Conservation (phyloP, 371 early-diverging fungal genomes). For the Apophysomyces elegans region DNA sequence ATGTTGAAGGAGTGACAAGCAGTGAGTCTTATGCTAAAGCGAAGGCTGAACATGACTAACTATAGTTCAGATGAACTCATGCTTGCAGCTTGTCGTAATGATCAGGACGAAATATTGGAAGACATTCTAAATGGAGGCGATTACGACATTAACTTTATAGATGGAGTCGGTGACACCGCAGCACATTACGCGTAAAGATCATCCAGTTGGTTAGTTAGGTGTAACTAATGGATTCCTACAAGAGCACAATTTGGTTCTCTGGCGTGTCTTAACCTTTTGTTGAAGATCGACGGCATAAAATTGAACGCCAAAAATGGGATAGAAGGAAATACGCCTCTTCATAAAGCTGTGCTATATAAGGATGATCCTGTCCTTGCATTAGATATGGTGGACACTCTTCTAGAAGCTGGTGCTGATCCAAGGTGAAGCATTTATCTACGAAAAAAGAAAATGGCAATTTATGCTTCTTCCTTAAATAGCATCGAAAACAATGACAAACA, state of each 20-base stretch:
- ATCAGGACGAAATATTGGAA: constrained; percentile 60
- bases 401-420: constrained; percentile 61
- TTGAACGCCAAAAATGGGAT: constrained; percentile 50
- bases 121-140: constrained; percentile 46
- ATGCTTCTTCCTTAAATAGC: constrained; percentile 3
- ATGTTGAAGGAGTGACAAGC: not conserved
- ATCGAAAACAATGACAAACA: constrained; percentile 17
- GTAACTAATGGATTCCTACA: not conserved
- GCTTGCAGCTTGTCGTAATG: constrained; percentile 64
- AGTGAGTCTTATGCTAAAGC: not conserved
- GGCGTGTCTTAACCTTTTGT: constrained; percentile 60
- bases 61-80: constrained; percentile 54
- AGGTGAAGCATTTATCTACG: constrained; percentile 24
- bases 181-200: constrained; percentile 67
- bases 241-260: constrained; percentile 64
- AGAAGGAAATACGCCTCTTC: constrained; percentile 68
- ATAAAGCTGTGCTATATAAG: constrained; percentile 60
- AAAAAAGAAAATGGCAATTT: not conserved
- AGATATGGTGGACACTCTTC: constrained; percentile 56
- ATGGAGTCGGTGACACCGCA: constrained; percentile 65
- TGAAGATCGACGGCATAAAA: constrained; percentile 48
- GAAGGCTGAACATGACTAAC: not conserved
- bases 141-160: constrained; percentile 60
- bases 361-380: constrained; percentile 59
- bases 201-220: not conserved